Evolutionary conservation across 2,329 filamentous ascomycete species (phyloP).

Genomic region (Neofusicoccum sp.): DNA sequence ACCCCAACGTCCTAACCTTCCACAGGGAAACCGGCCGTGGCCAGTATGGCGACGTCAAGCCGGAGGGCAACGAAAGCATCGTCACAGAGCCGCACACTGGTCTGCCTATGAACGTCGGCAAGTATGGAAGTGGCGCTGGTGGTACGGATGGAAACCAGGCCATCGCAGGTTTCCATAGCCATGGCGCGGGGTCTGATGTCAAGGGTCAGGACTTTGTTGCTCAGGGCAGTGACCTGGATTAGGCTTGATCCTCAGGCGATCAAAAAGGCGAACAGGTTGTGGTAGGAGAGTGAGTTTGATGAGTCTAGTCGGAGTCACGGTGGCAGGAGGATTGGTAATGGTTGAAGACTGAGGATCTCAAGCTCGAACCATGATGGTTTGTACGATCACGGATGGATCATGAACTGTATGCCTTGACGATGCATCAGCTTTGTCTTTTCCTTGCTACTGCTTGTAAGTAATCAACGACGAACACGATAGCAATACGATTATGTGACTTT

Average conservation of each 20-base stretch:
- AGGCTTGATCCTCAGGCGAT: slow-evolving; percentile 27
- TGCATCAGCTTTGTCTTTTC: too few relatives aligned
- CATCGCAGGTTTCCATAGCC: slow-evolving; percentile 28
- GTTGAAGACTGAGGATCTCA: too few relatives aligned
- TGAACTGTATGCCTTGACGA: too few relatives aligned
- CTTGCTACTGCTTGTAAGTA: too few relatives aligned
- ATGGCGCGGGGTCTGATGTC: neutral
- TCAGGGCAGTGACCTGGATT: neutral
- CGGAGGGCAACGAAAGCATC: slow-evolving; percentile 24
- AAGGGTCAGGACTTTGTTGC: neutral
- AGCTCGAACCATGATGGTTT: too few relatives aligned
- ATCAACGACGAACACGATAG: too few relatives aligned
- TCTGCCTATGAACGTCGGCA: slow-evolving; percentile 40
- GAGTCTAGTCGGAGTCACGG: too few relatives aligned
- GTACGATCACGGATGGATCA: too few relatives aligned
- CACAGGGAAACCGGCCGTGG: neutral
- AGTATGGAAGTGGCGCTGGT: slow-evolving; percentile 36
- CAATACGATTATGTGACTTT: too few relatives aligned
- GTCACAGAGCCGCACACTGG: slow-evolving; percentile 42
- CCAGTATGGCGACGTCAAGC: neutral
- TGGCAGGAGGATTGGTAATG: too few relatives aligned
- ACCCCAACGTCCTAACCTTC: neutral
- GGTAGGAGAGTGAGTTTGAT: slow-evolving; percentile 23
- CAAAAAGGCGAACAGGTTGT: slow-evolving; percentile 30
- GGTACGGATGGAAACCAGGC: slow-evolving; percentile 37